phyloP scores from a whole-genome alignment of 139 green algal genomes.

The Chlorella vulgaris region DNA sequence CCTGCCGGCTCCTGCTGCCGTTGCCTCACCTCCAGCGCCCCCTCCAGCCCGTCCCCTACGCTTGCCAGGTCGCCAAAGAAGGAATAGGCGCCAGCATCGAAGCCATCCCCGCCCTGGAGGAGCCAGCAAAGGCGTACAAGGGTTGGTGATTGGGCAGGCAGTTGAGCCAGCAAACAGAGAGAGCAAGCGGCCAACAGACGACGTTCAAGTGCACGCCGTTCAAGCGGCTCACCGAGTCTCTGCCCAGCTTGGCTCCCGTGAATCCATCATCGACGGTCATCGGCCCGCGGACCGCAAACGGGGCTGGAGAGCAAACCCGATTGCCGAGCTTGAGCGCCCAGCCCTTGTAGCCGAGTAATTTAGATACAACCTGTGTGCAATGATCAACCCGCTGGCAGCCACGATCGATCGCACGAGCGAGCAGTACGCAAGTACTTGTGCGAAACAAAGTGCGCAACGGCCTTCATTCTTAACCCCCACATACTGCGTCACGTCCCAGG shows the following conservation, averaged over 20 bases:
- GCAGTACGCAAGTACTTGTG: too few relatives aligned
- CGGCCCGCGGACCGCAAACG: neutral
- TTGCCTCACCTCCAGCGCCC: conserved; percentile 64
- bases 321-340: too few relatives aligned
- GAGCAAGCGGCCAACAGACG: neutral
- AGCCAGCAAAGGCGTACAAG: neutral
- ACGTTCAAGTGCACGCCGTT: neutral
- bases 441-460: too few relatives aligned
- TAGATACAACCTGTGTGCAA: neutral
- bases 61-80: conserved; percentile 73
- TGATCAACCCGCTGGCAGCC: too few relatives aligned
- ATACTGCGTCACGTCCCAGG: too few relatives aligned
- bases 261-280: conserved; percentile 38
- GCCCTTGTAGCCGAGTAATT: neutral
- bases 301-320: neutral
- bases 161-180: neutral
- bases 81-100: conserved; percentile 46
- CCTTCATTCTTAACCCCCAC: too few relatives aligned
- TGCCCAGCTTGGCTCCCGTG: conserved; percentile 10
- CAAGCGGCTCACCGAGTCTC: neutral
- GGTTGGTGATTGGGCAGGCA: neutral
- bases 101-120: conserved; percentile 4
- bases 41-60: conserved; percentile 50
- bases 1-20: too few relatives aligned
- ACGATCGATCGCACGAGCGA: too few relatives aligned